phyloP scores from a whole-genome alignment of 495 filamentous ascomycete genomes.

The Penicillium antarcticum region DNA sequence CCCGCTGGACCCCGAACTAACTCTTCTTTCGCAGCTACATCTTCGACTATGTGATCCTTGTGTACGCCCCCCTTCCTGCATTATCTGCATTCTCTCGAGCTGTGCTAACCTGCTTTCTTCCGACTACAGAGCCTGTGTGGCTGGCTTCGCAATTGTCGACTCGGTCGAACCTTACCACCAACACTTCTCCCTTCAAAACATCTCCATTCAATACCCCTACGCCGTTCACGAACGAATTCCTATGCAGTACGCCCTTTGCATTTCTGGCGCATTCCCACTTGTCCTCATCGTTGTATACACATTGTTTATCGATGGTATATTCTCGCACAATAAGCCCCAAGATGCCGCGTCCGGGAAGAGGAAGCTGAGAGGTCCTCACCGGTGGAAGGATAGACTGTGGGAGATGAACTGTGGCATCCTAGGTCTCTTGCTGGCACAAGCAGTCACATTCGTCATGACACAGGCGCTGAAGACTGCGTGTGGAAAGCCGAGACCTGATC shows the following conservation, averaged over 20 bases:
- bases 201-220: slow-evolving; percentile 67
- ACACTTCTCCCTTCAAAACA: slow-evolving; percentile 57
- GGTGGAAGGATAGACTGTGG: slow-evolving; percentile 67
- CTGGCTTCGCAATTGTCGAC: slow-evolving; percentile 53
- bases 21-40: slow-evolving; percentile 49
- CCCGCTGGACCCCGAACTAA: slow-evolving; percentile 6
- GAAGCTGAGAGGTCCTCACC: slow-evolving; percentile 63
- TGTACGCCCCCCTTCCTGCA: slow-evolving; percentile 38
- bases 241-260: slow-evolving; percentile 51
- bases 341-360: slow-evolving; percentile 36
- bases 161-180: slow-evolving; percentile 56
- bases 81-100: slow-evolving; percentile 23
- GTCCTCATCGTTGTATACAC: slow-evolving; percentile 68
- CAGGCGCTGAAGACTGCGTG: slow-evolving; percentile 82
- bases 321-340: slow-evolving; percentile 57
- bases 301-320: slow-evolving; percentile 67
- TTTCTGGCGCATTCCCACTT: slow-evolving; percentile 57
- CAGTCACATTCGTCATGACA: slow-evolving; percentile 70
- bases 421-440: slow-evolving; percentile 65
- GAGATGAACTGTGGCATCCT: slow-evolving; percentile 79
- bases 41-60: slow-evolving; percentile 64
- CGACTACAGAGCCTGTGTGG: slow-evolving; percentile 40
- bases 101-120: not conserved
- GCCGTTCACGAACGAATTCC: slow-evolving; percentile 71
- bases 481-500: slow-evolving; percentile 80